Conservation (phyloP, 805 yeast genomes). For the Brettanomyces anomalus region DNA sequence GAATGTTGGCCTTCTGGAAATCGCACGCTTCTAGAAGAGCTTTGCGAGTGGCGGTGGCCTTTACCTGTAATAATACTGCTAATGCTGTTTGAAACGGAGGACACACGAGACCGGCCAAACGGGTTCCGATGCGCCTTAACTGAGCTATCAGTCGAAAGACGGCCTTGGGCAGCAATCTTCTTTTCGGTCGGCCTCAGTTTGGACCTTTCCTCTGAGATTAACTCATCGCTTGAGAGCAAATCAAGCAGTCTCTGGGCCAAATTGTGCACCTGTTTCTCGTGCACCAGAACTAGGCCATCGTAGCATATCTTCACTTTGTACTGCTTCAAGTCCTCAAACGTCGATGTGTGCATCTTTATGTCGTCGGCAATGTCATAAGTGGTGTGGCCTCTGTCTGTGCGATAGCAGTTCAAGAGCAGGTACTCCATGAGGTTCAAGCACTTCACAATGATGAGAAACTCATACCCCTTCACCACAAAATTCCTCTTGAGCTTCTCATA, state of each 20-base stretch:
- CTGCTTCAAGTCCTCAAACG: slow-evolving; percentile 8
- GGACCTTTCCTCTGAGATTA: slow-evolving; percentile 10
- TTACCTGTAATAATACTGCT: slow-evolving; percentile 7
- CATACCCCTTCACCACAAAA: slow-evolving; percentile 21
- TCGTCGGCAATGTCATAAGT: slow-evolving; percentile 18
- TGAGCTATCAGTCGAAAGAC: not conserved
- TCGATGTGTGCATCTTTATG: slow-evolving; percentile 8
- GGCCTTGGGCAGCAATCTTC: not conserved
- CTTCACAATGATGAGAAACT: slow-evolving; percentile 19
- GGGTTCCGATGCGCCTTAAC: slow-evolving; percentile 12
- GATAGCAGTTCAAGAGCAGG: slow-evolving; percentile 19
- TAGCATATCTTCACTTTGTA: slow-evolving; percentile 10
- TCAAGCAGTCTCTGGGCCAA: slow-evolving; percentile 10
- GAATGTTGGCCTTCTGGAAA: not conserved
- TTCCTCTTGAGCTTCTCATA: slow-evolving; percentile 17
- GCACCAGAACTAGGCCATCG: slow-evolving; percentile 17
- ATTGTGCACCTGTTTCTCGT: slow-evolving; percentile 15
- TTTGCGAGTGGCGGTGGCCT: not conserved
- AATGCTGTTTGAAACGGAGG: slow-evolving; percentile 13
- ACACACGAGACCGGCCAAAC: slow-evolving; percentile 13
- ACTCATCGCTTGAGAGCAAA: slow-evolving; percentile 8
- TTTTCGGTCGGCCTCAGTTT: slow-evolving; percentile 11
- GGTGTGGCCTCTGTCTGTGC: slow-evolving; percentile 2
- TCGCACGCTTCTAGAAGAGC: not conserved
- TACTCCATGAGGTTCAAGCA: slow-evolving; percentile 20